Evolutionary conservation across 768 basidiomycete species (phyloP), one percentile per base, ranked within the genome.

Genomic region (Arthromyces matolae): DNA sequence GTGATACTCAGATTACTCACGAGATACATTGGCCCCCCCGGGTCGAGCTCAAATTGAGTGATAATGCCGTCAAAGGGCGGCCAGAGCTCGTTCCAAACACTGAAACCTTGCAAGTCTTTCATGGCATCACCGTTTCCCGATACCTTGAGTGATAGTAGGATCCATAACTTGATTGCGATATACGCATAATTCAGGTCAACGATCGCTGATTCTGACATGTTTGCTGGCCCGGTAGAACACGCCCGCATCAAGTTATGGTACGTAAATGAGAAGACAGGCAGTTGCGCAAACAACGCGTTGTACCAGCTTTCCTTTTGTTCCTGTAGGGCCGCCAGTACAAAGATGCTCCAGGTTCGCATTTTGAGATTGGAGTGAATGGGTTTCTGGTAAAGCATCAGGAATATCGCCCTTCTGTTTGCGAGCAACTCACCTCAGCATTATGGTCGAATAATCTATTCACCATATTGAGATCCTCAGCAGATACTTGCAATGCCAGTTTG

Each of bases 81-180:
- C 86, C 86, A 90, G 7, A 90, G 61, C 55, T 86, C 83, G 56
- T 86, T 87, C 87, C 87, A 90, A 8, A 88, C 71, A 33, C 63
- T 66, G 32, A 69, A 63, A 18, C 73, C 60, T 14, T 66, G 50
- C 25, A 52, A 55, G 45, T 70, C 54, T 8, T 42, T 68, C n/a
- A 60, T 64, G 13, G 50, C 58, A 19, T 65, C 55, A 16, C 56
- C 61, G 16, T 38, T 47, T 36, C 49, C 48, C 2, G 67, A 65
- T 33, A 64, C 58, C 52, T 64, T 75, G 43, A 71, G 69, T 1
- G 77, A 78, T 10, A 87, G 64, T 49, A 87, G 64, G 8, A 89
- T 59, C 87, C 87, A 89, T 1, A 86, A 64, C 57, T 86, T 87
- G 57, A 87, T 76, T 0, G 83, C 71, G 23, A 81, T 74, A 56